These are phyloP conservation scores for Triticum dicoccoides DNA, from an alignment of 176 grass and related monocot species.

Conservation along the genomic window DNA sequence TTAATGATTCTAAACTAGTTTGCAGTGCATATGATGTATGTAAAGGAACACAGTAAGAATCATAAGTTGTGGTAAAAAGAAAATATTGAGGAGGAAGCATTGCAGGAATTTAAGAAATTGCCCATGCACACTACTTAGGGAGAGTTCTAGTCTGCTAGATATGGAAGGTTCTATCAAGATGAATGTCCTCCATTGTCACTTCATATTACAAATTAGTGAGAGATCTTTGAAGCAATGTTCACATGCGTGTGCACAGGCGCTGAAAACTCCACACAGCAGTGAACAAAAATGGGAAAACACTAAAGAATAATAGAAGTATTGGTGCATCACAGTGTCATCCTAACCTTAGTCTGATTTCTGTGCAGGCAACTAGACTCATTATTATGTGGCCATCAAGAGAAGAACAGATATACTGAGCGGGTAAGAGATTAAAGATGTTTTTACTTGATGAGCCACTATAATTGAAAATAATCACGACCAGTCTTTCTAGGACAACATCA, in stretches of 20 bases:
- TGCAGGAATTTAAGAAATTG: conserved; percentile 21
- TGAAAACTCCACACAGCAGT: not conserved
- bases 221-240: not conserved
- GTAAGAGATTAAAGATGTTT: not conserved
- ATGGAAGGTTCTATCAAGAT: not conserved
- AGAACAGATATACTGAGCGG: not conserved
- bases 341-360: not conserved
- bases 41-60: not conserved
- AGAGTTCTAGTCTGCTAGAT: not conserved
- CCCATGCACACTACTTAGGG: not conserved
- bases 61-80: not conserved
- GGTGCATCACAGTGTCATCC: not conserved
- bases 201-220: not conserved
- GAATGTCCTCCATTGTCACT: not conserved
- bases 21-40: not conserved
- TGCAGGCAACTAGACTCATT: not conserved
- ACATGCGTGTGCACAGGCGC: not conserved
- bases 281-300: not conserved
- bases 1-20: not conserved
- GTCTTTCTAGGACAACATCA: not conserved
- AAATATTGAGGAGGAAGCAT: not conserved
- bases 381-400: not conserved
- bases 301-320: conserved; percentile 7
- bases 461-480: not conserved
- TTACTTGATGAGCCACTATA: conserved; percentile 2